Evolutionary conservation across 2,329 filamentous ascomycete genomes (phyloP), one percentile per base, ranked within the genome.

Genomic region (Rutstroemia sp.): DNA sequence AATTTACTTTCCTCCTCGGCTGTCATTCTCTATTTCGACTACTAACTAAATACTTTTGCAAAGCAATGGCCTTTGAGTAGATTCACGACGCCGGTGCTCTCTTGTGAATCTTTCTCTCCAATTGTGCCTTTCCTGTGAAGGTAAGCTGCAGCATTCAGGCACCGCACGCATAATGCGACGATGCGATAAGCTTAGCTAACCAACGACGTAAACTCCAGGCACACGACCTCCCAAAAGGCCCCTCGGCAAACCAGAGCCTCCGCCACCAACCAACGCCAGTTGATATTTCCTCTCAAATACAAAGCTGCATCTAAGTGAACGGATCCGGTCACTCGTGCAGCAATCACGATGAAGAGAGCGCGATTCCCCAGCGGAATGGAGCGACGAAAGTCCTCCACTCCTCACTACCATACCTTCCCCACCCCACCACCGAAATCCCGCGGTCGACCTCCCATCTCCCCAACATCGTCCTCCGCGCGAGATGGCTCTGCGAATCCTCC

Each of bases 371-470:
- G 47, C 39, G 57, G 51, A 17, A 61, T 69, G 57, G 62, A 67
- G 48, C 64, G 65, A 23, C 63, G 67, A 49, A 68, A 70, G 45
- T 71, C 72, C 42, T 70, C 71, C 17, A 70, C 77, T 19, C 76
- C 84, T 62, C 84, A 86, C 68, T 94, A 92, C 72, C 87, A 92
- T 65, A 92, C 89, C 6, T 92, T 94, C 65, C 88, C 88, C 2
- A 88, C 86, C 0, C 78, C 83, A 37, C 87, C 88, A 16, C 88
- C 88, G 12, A 83, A 81, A 62, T 81, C 82, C 1, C 82, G 84
- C 2, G 81, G 83, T 47, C 59, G 57, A 57, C 67, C 67, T 53
- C 70, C 67, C 54, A 64, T 56, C 41, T 70, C 65, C 51, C 68
- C 67, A 46, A 65, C 61, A 50, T 69, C 64, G 58, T 71, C 72